Base-by-base conservation (phyloP, 2,329 filamentous ascomycete genomes). In the Zymoseptoria pseudotritici region DNA sequence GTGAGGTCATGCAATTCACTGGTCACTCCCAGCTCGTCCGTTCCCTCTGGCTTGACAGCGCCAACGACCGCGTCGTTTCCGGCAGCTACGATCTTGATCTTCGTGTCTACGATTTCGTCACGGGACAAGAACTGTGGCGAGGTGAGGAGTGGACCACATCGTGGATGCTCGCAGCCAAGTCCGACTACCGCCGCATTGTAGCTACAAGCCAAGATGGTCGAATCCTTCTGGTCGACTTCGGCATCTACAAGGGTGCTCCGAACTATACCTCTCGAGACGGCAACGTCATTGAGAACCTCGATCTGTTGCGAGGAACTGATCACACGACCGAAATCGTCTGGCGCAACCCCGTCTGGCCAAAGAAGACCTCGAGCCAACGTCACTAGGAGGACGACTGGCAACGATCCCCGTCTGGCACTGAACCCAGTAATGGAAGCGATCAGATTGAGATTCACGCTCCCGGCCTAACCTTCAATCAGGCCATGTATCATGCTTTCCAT, bases 101-200 rank as follows among this genome's bases (percentile, higher is more conserved):
- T 72, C 96, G 95, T 72, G 91, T 97, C 1, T 97, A 91, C 75
- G 89, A 97, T 73, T 88, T 94, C 76, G 85, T 87, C 65, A 88
- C 87, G 2, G 93, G 92, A 36, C 79, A 86, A 53, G 82, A 91
- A 66, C 82, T 93, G 61, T 84, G 95, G 63, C 87, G 91, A 67
- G 93, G 97, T 69, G 89, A 91, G n/a, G 86, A 89, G 66, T 97
- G 92, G 91, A 96, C 96, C 60, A 88, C 88, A 10, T 96, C 91
- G 75, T 99, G 94, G 94, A 95, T 99, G 70, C 78, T 99, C 61
- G 92, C 90, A 65, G 94, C 94, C 56, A 97, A 97, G 81, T 92
- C 90, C 64, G 93, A 99, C 72, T 97, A 97, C 75, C 83, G 93
- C 61, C 86, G 94, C 63, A 94, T 99, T 64, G 90, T 99, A 63